Percentiles rank a stretch among this genome's conserved stretches.
Conservation (phyloP, 208 protist genomes). For the Leishmania martiniquensis region DNA sequence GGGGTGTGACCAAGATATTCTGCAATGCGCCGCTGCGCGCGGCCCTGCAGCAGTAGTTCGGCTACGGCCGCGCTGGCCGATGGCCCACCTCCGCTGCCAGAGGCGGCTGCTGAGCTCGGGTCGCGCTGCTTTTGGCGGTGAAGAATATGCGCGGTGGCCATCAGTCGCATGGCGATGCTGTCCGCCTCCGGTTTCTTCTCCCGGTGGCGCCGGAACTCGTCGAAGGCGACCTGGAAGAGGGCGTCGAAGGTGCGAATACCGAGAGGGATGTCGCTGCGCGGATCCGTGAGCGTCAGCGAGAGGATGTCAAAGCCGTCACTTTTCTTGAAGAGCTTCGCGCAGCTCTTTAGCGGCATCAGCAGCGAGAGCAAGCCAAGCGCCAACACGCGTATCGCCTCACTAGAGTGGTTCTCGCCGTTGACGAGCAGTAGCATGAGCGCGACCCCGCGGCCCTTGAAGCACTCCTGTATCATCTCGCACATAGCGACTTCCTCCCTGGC, state of each 20-base stretch:
- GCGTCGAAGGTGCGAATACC: slow-evolving; percentile 75
- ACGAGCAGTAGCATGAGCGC: slow-evolving; percentile 72
- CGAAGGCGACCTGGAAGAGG: slow-evolving; percentile 85
- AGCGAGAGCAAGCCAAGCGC: slow-evolving; percentile 82
- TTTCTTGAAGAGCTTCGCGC: slow-evolving; percentile 65
- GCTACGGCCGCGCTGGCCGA: not conserved
- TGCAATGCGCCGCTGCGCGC: slow-evolving; percentile 9
- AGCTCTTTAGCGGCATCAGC: slow-evolving; percentile 70
- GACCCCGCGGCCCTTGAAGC: slow-evolving; percentile 63
- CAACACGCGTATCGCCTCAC: slow-evolving; percentile 80
- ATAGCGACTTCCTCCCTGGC: slow-evolving; percentile 64
- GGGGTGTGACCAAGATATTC: slow-evolving; percentile 32
- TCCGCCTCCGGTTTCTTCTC: slow-evolving; percentile 27
- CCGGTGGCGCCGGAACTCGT: slow-evolving; percentile 57
- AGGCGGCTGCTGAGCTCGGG: slow-evolving; percentile 1
- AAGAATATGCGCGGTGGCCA: slow-evolving; percentile 25
- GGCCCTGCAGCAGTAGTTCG: not conserved
- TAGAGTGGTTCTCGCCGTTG: slow-evolving; percentile 72
- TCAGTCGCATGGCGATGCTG: slow-evolving; percentile 28
- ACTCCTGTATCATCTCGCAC: slow-evolving; percentile 65
- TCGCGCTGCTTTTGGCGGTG: slow-evolving; percentile 41
- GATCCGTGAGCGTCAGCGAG: slow-evolving; percentile 55
- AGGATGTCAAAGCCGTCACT: slow-evolving; percentile 73
- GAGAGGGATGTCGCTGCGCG: slow-evolving; percentile 44
- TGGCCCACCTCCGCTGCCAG: not conserved